Base-by-base conservation (phyloP, 208 protist genomes). In the Leishmania mexicana region DNA sequence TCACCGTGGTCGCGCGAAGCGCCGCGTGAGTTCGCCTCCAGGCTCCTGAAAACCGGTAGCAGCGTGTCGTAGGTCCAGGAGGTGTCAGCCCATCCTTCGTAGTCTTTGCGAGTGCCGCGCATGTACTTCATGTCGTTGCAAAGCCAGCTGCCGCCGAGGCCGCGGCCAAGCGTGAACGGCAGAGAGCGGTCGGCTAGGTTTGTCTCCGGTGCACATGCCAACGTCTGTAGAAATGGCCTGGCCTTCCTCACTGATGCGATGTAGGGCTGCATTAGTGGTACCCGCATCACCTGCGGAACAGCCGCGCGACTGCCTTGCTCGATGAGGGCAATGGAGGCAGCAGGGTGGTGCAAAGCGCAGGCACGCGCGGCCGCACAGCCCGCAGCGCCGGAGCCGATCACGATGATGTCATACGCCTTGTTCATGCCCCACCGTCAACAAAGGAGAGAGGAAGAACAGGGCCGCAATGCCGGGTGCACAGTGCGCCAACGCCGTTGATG, bases 51-150 rank as follows among this genome's bases (percentile, higher is more conserved):
- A 47, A 88, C 49, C 21, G 89, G 91, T 64, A 95, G 81, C 47
- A 95, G 76, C 28, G 78, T 72, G 28, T 91, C 92, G 65, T 87
- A 94, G 62, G 76, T 84, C 93, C 92, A 96, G 24, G 71, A 78
- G 7, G 75, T 42, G 60, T 91, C 81, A 5, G 77, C 70, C 90
- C 92, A 94, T 8, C 73, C 81, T 11, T 60, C 86, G 75, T 88
- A 92, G 70, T 92, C 88, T 13, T 77, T 79, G 3, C 79, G 28
- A 1, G 84, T 92, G 24, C 88, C 90, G 24, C 93, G 90, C 64
- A 93, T 83, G 81, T 94, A 95, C 54, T 62, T 83, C 90, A 94
- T 93, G 80, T 95, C 89, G 76, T 90, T 90, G 76, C 86, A 86
- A 47, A 86, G 81, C 24, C 82, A 91, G 74, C 84, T 92, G 31